phyloP scores from a whole-genome alignment of 257 asterid species.

The Gardenia jasminoides region DNA sequence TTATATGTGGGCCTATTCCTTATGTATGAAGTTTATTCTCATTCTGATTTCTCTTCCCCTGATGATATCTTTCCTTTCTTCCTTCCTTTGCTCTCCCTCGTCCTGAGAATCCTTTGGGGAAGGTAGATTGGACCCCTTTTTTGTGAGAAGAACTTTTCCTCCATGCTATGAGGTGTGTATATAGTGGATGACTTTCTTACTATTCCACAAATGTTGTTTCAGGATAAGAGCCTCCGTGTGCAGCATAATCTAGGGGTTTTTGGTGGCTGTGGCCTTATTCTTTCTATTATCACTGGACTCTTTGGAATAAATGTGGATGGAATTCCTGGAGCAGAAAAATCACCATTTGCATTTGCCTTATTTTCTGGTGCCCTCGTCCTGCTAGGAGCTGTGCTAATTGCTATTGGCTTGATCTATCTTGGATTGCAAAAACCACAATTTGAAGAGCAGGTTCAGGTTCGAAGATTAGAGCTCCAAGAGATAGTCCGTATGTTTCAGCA shows the following conservation, averaged over 20 bases:
- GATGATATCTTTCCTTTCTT: too few relatives aligned
- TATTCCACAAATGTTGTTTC: slow-evolving; percentile 15
- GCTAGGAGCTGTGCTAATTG: slow-evolving; percentile 56
- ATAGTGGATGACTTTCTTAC: too few relatives aligned
- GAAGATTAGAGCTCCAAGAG: slow-evolving; percentile 75
- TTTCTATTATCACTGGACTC: slow-evolving; percentile 79
- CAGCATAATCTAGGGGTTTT: slow-evolving; percentile 86
- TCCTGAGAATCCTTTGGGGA: too few relatives aligned
- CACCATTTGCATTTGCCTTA: slow-evolving; percentile 85
- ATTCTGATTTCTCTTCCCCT: too few relatives aligned
- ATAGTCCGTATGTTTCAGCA: slow-evolving; percentile 85
- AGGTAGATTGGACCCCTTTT: too few relatives aligned
- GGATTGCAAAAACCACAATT: slow-evolving; percentile 53
- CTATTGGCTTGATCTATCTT: slow-evolving; percentile 68
- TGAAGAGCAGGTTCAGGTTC: slow-evolving; percentile 75
- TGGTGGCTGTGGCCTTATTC: slow-evolving; percentile 95
- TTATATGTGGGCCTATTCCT: too few relatives aligned
- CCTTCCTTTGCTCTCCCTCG: too few relatives aligned
- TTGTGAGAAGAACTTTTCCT: background rate
- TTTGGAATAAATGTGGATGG: slow-evolving; percentile 97
- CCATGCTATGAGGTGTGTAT: too few relatives aligned
- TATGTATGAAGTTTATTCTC: too few relatives aligned
- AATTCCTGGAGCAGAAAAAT: slow-evolving; percentile 68
- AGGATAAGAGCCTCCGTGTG: slow-evolving; percentile 90
- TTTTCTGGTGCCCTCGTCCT: slow-evolving; percentile 67